These are phyloP conservation scores for Boletus fagicola DNA, from an alignment of 768 basidiomycete species.

Conservation along the genomic window DNA sequence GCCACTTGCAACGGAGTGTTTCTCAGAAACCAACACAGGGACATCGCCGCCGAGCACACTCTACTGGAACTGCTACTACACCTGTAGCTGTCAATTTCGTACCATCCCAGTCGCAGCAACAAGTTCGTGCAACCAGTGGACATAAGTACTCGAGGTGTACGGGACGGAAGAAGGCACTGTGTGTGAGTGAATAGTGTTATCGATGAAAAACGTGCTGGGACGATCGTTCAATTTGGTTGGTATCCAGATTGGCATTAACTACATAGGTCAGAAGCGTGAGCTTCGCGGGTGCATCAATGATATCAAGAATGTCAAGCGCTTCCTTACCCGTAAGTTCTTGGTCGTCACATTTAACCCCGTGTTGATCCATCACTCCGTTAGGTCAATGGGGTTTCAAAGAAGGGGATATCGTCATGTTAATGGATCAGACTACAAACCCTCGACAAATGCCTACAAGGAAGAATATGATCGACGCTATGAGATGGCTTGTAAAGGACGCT, in stretches of 20 bases:
- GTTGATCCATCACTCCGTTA: constrained; percentile 11
- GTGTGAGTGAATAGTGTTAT: constrained; percentile 27
- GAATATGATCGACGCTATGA: constrained; percentile 60
- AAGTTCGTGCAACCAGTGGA: background rate
- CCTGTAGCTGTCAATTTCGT: background rate
- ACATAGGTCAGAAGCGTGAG: constrained; percentile 58
- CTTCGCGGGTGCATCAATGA: constrained; percentile 83
- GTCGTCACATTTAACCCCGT: background rate
- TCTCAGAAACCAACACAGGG: constrained; percentile 8
- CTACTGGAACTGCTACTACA: constrained; percentile 14
- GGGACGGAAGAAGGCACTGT: constrained; percentile 52
- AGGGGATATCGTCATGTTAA: constrained; percentile 57
- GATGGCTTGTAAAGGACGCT: constrained; percentile 70
- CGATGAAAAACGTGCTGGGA: background rate
- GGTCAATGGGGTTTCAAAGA: constrained; percentile 47
- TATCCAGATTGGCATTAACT: constrained; percentile 75
- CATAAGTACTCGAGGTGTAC: constrained; percentile 50
- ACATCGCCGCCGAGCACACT: constrained; percentile 23
- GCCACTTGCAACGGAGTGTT: background rate
- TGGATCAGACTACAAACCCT: constrained; percentile 44
- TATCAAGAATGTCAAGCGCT: constrained; percentile 63
- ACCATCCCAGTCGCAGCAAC: constrained; percentile 9
- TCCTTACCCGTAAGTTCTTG: constrained; percentile 54
- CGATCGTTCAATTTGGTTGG: background rate
- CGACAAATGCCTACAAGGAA: constrained; percentile 48